phyloP scores from a whole-genome alignment of 2,329 filamentous ascomycete genomes.

The Blastomyces percursus region DNA sequence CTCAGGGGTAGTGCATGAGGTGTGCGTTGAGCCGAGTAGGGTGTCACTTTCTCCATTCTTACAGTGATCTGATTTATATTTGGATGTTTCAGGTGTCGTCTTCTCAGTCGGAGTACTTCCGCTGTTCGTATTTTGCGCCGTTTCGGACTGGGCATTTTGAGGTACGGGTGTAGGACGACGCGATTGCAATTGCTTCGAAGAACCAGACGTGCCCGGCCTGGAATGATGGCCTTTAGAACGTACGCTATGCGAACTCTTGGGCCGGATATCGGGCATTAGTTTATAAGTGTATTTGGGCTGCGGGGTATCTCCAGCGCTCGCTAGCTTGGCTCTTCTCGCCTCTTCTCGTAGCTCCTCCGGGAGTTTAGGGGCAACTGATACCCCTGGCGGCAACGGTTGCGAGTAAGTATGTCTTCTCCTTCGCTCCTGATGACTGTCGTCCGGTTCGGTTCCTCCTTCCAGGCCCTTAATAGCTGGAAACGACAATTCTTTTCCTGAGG shows the following conservation, averaged over 20 bases:
- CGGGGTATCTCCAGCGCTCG: neutral
- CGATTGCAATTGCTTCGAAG: conserved; percentile 1
- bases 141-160: neutral
- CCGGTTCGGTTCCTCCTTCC: conserved; percentile 8
- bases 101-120: neutral
- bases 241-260: conserved; percentile 9
- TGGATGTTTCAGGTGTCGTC: neutral
- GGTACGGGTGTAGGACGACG: neutral
- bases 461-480: conserved; percentile 15
- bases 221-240: conserved; percentile 8
- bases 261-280: conserved; percentile 8
- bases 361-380: neutral
- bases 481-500: conserved; percentile 11
- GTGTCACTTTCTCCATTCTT: neutral
- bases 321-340: neutral
- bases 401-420: conserved; percentile 33
- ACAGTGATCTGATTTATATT: neutral
- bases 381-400: conserved; percentile 15
- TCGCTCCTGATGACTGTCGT: conserved; percentile 17
- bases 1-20: neutral
- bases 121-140: neutral
- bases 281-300: conserved; percentile 4
- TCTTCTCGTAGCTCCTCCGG: neutral
- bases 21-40: neutral
- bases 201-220: conserved; percentile 7